These are phyloP conservation scores for Ustilago vetiveriae DNA, from an alignment of 1,284 basidiomycete genomes.

Conservation along the genomic window DNA sequence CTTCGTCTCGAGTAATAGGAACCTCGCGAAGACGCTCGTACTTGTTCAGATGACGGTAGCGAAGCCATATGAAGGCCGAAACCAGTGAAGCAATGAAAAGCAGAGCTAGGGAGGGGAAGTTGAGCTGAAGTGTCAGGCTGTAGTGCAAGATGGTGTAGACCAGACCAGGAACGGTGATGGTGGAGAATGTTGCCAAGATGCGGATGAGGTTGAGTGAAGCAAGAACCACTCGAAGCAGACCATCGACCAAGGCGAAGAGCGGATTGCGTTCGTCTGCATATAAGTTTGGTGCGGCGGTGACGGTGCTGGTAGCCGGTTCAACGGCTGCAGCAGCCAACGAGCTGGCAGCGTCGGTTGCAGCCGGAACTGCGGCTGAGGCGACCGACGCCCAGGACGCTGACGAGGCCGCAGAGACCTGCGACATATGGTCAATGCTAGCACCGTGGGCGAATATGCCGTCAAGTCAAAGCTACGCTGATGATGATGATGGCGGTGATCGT, in stretches of 20 bases:
- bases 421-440: conserved; percentile 20
- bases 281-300: conserved; percentile 11
- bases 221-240: conserved; percentile 49
- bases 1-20: conserved; percentile 62
- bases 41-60: conserved; percentile 63
- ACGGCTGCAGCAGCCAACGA: conserved; percentile 3
- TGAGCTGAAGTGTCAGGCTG: conserved; percentile 65
- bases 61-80: conserved; percentile 68
- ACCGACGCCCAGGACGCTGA: conserved; percentile 26
- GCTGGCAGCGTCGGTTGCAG: conserved; percentile 10
- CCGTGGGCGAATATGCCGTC: too few species aligned
- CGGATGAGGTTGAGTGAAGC: conserved; percentile 58
- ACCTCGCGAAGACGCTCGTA: conserved; percentile 63
- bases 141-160: conserved; percentile 63
- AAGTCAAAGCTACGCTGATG: too few species aligned
- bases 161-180: conserved; percentile 60
- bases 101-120: conserved; percentile 59
- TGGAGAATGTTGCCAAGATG: conserved; percentile 52
- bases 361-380: conserved; percentile 14
- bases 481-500: too few species aligned
- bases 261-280: conserved; percentile 44
- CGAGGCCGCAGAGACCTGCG: conserved; percentile 29
- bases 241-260: conserved; percentile 49
- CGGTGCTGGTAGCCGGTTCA: conserved; percentile 6
- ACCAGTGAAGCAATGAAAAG: conserved; percentile 49